Conservation (phyloP, 176 grass and related monocot species). For the Puya raimondii region DNA sequence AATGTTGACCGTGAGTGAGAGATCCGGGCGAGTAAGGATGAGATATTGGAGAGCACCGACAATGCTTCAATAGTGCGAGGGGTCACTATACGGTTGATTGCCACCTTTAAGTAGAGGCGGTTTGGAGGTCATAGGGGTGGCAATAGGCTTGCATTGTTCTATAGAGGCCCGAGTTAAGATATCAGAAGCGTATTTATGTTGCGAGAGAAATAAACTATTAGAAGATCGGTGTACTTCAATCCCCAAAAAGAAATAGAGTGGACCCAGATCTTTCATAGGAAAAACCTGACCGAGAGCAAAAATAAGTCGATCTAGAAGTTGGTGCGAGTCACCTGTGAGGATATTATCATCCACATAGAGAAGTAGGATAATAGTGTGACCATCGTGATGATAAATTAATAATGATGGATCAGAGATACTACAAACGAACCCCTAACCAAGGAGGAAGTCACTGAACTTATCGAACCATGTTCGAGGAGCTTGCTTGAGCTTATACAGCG, state of each 20-base stretch:
- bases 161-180: neutral
- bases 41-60: neutral
- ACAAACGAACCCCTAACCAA: neutral
- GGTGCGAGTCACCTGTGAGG: too few relatives aligned
- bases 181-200: neutral
- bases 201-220: neutral
- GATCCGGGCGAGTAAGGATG: neutral
- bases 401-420: neutral
- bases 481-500: constrained; percentile 12
- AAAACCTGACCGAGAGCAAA: too few relatives aligned
- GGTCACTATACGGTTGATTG: neutral
- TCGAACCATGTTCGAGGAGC: neutral
- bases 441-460: neutral
- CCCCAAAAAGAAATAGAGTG: too few relatives aligned
- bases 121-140: neutral
- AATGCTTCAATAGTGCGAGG: neutral
- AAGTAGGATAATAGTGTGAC: too few relatives aligned
- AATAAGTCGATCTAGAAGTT: too few relatives aligned
- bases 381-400: neutral
- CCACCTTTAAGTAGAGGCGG: neutral
- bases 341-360: too few relatives aligned
- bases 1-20: neutral
- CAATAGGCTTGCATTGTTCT: neutral
- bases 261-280: too few relatives aligned
- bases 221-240: neutral